phyloP scores from a whole-genome alignment of 2,329 filamentous ascomycete genomes.

The Beauveria australis region DNA sequence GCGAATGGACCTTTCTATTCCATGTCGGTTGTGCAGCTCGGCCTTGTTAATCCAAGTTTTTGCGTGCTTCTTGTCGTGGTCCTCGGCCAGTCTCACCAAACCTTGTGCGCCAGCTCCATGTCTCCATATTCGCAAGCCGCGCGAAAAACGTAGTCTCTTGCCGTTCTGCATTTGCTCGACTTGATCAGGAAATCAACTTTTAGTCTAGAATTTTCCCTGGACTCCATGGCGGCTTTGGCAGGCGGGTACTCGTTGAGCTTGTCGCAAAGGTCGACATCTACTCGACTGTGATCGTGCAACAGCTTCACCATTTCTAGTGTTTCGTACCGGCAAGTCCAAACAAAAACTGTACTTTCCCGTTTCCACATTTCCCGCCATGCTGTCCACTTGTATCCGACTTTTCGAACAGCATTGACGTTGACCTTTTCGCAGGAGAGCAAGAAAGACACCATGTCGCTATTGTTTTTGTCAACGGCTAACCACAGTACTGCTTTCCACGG shows the following conservation, averaged over 20 bases:
- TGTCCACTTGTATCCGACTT: no score
- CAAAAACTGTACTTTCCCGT: not conserved
- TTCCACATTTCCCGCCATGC: no score
- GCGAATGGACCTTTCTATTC: not conserved
- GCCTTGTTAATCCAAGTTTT: not conserved
- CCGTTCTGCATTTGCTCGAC: not conserved
- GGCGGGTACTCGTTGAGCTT: not conserved
- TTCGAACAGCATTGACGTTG: no score
- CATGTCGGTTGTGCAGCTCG: no score
- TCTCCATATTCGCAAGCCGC: not conserved
- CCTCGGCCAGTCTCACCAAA: not conserved
- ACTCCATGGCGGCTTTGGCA: not conserved
- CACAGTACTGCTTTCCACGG: no score
- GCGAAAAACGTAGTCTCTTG: not conserved
- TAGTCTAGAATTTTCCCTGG: no score
- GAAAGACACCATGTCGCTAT: no score
- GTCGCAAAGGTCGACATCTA: not conserved
- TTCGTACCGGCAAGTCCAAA: accelerated
- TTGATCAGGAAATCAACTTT: not conserved
- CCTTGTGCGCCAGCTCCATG: not conserved
- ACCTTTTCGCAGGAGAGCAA: no score
- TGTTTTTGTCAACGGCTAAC: accelerated
- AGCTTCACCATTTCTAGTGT: not conserved
- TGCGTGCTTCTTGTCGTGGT: not conserved
- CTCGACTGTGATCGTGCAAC: not conserved